Evolutionary conservation across 345 rosid species (phyloP).

Genomic region (Corymbia maculata): DNA sequence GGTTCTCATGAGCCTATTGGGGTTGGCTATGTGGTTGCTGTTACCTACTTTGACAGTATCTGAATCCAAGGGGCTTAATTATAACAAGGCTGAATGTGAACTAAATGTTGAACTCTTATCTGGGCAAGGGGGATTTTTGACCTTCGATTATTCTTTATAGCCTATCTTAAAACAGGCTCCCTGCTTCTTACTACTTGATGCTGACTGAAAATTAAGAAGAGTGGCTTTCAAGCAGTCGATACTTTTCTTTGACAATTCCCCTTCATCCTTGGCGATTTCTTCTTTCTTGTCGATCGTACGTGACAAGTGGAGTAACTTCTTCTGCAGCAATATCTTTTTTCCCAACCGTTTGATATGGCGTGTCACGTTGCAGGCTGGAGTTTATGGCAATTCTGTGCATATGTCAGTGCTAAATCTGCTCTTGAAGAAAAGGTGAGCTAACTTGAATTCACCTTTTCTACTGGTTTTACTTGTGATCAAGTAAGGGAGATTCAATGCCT

Average conservation of each 20-base stretch:
- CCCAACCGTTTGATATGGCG: neutral
- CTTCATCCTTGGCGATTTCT: neutral
- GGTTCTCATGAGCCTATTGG: neutral
- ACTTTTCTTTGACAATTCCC: neutral
- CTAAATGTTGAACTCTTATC: neutral
- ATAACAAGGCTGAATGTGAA: neutral
- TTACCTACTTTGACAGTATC: neutral
- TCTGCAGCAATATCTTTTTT: neutral
- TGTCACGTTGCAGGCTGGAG: constrained; percentile 49
- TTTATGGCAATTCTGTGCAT: constrained; percentile 57
- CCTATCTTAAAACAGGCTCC: neutral
- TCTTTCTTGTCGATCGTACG: neutral
- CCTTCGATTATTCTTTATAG: neutral
- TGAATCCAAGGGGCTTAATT: neutral
- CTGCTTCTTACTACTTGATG: neutral
- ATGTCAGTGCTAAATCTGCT: constrained; percentile 72
- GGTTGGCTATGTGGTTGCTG: neutral
- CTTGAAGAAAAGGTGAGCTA: constrained; percentile 54
- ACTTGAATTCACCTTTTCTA: neutral
- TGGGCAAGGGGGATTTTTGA: neutral
- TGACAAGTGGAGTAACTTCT: neutral
- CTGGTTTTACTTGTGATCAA: neutral
- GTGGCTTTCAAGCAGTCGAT: neutral
- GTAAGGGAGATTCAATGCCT: neutral
- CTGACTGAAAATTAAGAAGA: neutral